Evolutionary conservation across 2,329 filamentous ascomycete genomes (phyloP).

Genomic region (Byssothecium circinans): DNA sequence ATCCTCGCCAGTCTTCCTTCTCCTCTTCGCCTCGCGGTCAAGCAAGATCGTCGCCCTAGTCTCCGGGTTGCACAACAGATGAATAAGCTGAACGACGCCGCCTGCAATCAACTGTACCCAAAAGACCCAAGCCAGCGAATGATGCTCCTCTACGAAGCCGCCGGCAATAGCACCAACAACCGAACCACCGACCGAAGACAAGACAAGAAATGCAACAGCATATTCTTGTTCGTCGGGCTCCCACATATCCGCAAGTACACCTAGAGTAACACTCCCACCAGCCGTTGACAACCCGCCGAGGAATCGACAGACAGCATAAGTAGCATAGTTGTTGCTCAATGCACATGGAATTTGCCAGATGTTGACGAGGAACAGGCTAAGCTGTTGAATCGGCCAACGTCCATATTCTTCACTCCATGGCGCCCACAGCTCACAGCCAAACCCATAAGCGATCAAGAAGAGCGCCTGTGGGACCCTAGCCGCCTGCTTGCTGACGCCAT

Average conservation of each 20-base stretch:
- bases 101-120: constrained; percentile 85
- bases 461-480: constrained; percentile 53
- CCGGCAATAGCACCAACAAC: constrained; percentile 57
- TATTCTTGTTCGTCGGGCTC: constrained; percentile 60
- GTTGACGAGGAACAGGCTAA: constrained; percentile 56
- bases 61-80: constrained; percentile 72
- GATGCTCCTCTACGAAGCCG: constrained; percentile 53
- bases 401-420: constrained; percentile 59
- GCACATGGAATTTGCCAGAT: constrained; percentile 55
- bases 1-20: constrained; percentile 62
- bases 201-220: constrained; percentile 62
- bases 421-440: constrained; percentile 57
- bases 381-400: constrained; percentile 55
- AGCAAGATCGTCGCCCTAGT: constrained; percentile 74
- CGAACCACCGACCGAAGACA: constrained; percentile 51
- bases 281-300: constrained; percentile 63
- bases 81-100: constrained; percentile 65
- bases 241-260: constrained; percentile 67
- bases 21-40: constrained; percentile 73
- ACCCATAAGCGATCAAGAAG: constrained; percentile 55
- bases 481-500: constrained; percentile 50
- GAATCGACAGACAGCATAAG: constrained; percentile 49
- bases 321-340: constrained; percentile 48
- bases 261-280: constrained; percentile 64
- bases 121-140: constrained; percentile 70